Percentiles rank a stretch among this genome's conserved stretches.
These are phyloP conservation scores for Plasmodium reichenowi DNA, from an alignment of 169 alveolate genomes.

Conservation along the genomic window DNA sequence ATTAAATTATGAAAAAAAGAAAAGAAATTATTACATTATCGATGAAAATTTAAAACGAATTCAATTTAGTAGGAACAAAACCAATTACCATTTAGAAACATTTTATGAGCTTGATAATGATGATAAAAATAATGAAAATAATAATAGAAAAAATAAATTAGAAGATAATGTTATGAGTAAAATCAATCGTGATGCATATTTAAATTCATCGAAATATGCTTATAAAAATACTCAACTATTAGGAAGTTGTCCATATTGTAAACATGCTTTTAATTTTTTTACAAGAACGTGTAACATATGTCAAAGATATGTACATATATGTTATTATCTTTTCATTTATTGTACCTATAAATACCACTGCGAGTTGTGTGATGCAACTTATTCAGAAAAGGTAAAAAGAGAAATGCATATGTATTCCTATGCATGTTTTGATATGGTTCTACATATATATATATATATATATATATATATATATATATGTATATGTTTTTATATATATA, in stretches of 20 bases:
- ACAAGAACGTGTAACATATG: slow-evolving; percentile 37
- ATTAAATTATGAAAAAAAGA: slow-evolving; percentile 40
- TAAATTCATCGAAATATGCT: slow-evolving; percentile 28
- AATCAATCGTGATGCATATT: slow-evolving; percentile 30
- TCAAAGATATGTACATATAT: slow-evolving; percentile 29
- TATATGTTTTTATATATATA: too few species aligned
- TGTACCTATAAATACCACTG: slow-evolving; percentile 73
- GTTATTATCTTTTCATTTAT: slow-evolving; percentile 45
- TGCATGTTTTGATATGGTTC: neutral
- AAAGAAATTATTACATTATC: slow-evolving; percentile 42
- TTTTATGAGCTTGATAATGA: neutral
- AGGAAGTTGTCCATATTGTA: slow-evolving; percentile 75
- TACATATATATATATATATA: neutral
- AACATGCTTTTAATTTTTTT: slow-evolving; percentile 18
- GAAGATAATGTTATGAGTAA: slow-evolving; percentile 21
- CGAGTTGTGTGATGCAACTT: slow-evolving; percentile 71
- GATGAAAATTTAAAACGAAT: slow-evolving; percentile 48
- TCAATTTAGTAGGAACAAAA: slow-evolving; percentile 42
- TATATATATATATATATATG: neutral
- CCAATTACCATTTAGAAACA: slow-evolving; percentile 54
- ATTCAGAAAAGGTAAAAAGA: slow-evolving; percentile 66
- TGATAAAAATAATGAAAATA: neutral
- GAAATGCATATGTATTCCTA: too few species aligned
- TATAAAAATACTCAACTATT: slow-evolving; percentile 42
- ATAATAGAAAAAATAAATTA: neutral